Base-by-base conservation (phyloP, 352 stramenopile genomes). In the Phytophthora hybrid region DNA sequence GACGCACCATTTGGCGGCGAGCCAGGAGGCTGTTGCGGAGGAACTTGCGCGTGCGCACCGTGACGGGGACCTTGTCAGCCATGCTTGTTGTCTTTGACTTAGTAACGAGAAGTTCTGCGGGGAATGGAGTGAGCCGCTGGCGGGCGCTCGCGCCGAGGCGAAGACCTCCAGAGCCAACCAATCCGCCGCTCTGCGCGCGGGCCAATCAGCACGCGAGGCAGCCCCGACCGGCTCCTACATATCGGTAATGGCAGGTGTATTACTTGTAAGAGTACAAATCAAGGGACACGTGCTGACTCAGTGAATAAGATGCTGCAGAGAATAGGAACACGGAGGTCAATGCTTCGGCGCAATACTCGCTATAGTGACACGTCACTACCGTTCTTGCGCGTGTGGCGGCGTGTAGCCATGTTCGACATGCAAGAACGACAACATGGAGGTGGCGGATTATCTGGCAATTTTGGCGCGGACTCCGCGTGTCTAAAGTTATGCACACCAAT, bases 11-110 rank as follows among this genome's bases (percentile, higher is more conserved):
- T 95, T 99, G 98, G 81, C 97, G 97, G 81, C 98, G 89, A 71
- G 94, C 87, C 68, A 99, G 89, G 72, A 99, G 95, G 60, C 94
- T 93, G 93, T 99, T 99, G 80, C 94, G 89, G 76, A 99, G 95
- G 89, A 99, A 99, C 92, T 99, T 99, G 84, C 98, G 96, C 77
- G 97, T 99, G 85, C 98, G 97, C 76, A 99, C 97, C 69, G 98
- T 98, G 79, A 99, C 97, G 78, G 96, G 91, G 80, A 89, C 84
- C 83, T 97, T 95, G 79, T 96, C 91, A 91, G 91, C 85, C 92
- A 97, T 98, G 79, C 85, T 95, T 75, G 64, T 77, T 91, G 86
- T 85, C 80, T 80, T 88, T 85, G 71, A 76, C 73, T 73, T 81
- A 81, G 76, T 77, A 79, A 76, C 77, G 74, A 86, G 81, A 87